phyloP scores from a whole-genome alignment of 2,329 filamentous ascomycete genomes.

The Zelopaecilomyces penicillatus region DNA sequence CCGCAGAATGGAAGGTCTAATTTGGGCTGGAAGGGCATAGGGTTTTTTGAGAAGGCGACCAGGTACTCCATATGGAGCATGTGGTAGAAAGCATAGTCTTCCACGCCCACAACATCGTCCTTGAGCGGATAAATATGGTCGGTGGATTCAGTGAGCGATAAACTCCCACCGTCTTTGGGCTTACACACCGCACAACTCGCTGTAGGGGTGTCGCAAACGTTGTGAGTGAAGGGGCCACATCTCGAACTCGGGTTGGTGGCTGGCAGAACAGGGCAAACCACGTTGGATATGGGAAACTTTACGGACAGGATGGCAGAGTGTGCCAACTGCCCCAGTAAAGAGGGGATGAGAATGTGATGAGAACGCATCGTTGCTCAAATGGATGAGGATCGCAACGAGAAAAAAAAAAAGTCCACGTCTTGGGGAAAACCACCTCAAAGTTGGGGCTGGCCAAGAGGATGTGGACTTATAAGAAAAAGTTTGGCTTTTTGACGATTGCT shows the following conservation, averaged over 20 bases:
- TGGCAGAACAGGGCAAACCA: neutral
- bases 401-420: no score
- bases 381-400: no score
- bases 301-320: no score
- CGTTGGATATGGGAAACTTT: neutral
- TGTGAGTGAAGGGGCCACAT: neutral
- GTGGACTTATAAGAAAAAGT: no score
- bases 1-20: neutral
- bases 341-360: no score
- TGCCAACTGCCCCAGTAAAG: no score
- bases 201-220: neutral
- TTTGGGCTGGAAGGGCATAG: neutral
- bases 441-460: no score
- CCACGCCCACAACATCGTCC: neutral
- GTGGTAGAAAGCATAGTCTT: slow-evolving; percentile 1
- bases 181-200: neutral
- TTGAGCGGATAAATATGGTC: neutral
- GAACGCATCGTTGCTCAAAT: no score
- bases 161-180: no score
- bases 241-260: neutral
- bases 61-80: neutral
- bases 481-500: no score
- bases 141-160: neutral
- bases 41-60: neutral
- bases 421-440: no score